Evolutionary conservation across 2,329 filamentous ascomycete species (phyloP), one percentile per base, ranked within the genome.

Genomic region (Aspergillus japonicus): DNA sequence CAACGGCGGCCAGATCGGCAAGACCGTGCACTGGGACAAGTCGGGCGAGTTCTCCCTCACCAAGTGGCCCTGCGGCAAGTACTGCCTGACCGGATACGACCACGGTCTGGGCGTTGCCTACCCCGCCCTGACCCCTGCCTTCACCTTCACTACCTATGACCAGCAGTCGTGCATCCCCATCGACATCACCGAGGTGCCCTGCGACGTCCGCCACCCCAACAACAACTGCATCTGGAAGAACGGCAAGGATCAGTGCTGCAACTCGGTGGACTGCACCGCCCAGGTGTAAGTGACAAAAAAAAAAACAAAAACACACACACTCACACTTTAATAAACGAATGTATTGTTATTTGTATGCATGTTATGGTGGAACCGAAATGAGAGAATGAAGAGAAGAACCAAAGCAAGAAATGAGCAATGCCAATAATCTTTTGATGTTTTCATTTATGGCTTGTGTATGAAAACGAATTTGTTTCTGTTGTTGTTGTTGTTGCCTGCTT

Each of bases 141-240:
- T 62, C 39, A 62, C 61, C 12, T 62, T 62, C 44, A 60, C 53
- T 24, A 51, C 55, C 39, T 44, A 58, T 31, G 61, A 62, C 42
- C 55, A 55, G 54, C 61, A 62, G 61, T 55, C 56, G 55, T 61
- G 61, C 44, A 53, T 60, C 33, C 54, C 58, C 2, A 60, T 54
- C 31, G 61, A 61, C 5, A 29, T 62, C 10, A 60, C 58, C 2
- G 61, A 62, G 58, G 59, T 62, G 24, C 61, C 61, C 23, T 62
- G 61, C 31, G 58, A 61, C 53, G 50, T 62, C 11, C 54, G 56
- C 35, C 50, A 47, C 10, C 24, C 35, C n/a, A 55, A 16, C 35
- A 62, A 62, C 48, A 62, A 58, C 55, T 62, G 61, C 50, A 56
- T 62, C 26, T 62, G 61, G 61, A 60, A 55, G 58, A 60, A 49